Evolutionary conservation across 805 yeast species (phyloP).

Genomic region (Lipomyces spencermartinsiae): DNA sequence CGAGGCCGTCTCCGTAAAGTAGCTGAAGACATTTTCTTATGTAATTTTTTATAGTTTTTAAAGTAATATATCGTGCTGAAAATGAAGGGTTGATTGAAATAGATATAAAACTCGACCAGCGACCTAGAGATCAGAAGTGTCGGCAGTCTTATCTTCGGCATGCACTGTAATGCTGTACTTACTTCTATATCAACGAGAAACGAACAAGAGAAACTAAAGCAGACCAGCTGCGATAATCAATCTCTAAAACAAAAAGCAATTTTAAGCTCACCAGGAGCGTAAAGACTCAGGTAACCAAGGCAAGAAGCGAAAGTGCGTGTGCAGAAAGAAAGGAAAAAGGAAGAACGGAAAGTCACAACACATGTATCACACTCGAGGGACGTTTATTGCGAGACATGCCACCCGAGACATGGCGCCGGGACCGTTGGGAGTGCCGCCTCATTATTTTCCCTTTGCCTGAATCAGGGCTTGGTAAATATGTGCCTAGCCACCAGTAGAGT

Average conservation of each 20-base stretch:
- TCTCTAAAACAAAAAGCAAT: slow-evolving; percentile 3
- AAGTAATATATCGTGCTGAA: slow-evolving; percentile 11
- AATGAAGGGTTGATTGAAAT: not conserved
- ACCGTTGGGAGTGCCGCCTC: not conserved
- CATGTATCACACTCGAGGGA: not conserved
- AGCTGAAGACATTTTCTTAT: not conserved
- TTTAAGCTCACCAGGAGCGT: slow-evolving; percentile 14
- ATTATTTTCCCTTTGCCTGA: not conserved
- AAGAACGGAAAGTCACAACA: slow-evolving; percentile 1
- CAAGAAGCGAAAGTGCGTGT: slow-evolving; percentile 15
- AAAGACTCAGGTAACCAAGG: not conserved
- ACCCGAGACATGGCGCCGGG: not conserved
- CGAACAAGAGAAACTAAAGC: slow-evolving; percentile 22
- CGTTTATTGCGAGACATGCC: not conserved
- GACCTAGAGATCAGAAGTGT: slow-evolving; percentile 12
- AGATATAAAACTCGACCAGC: slow-evolving; percentile 30
- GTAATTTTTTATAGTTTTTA: slow-evolving; percentile 1
- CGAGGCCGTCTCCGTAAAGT: not conserved
- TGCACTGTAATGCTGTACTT: not conserved
- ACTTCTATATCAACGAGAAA: slow-evolving; percentile 8
- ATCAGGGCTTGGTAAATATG: slow-evolving; percentile 1
- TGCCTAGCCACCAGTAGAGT: not conserved
- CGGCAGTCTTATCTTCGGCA: not conserved
- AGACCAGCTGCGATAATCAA: slow-evolving; percentile 34
- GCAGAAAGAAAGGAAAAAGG: slow-evolving; percentile 6